phyloP scores from a whole-genome alignment of 306 rosid species.

The Luffa aegyptiaca region DNA sequence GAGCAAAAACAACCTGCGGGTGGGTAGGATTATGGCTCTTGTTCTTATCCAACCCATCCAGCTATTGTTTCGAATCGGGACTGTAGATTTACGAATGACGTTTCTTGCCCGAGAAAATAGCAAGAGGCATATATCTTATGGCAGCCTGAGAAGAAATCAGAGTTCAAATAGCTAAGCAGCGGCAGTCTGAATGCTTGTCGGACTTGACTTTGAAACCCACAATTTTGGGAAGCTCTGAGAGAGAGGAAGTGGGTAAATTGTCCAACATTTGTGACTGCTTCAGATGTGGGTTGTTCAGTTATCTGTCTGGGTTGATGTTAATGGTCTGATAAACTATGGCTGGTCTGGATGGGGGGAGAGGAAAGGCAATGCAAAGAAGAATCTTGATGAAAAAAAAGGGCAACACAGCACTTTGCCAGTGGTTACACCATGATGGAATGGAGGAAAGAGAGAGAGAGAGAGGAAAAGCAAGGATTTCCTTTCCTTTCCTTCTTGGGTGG shows the following conservation, averaged over 20 bases:
- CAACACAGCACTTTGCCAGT: neutral
- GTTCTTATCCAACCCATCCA: conserved; percentile 10
- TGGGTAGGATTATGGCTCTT: conserved; percentile 44
- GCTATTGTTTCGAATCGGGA: neutral
- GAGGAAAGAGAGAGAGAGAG: conserved; percentile 15
- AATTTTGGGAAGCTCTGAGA: conserved; percentile 38
- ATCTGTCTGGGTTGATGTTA: conserved; percentile 39
- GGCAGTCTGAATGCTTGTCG: conserved; percentile 2
- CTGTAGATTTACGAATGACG: neutral
- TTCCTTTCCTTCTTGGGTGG: conserved; percentile 36
- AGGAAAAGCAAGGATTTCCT: conserved; percentile 16
- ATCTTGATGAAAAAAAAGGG: conserved; percentile 2
- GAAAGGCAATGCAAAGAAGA: conserved; percentile 10
- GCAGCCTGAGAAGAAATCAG: conserved; percentile 18
- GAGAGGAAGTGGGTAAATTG: conserved; percentile 13
- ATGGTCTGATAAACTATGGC: conserved; percentile 24
- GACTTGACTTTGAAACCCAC: conserved; percentile 32
- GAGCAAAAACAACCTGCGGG: conserved; percentile 97
- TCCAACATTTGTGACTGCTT: conserved; percentile 18
- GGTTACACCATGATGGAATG: neutral
- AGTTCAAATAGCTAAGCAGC: conserved; percentile 8
- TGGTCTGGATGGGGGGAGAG: conserved; percentile 38
- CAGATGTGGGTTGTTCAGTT: conserved; percentile 24
- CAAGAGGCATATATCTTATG: conserved; percentile 10
- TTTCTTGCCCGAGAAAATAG: conserved; percentile 17